phyloP scores from a whole-genome alignment of 176 grass and related monocot species.

The Elaeis guineensis region DNA sequence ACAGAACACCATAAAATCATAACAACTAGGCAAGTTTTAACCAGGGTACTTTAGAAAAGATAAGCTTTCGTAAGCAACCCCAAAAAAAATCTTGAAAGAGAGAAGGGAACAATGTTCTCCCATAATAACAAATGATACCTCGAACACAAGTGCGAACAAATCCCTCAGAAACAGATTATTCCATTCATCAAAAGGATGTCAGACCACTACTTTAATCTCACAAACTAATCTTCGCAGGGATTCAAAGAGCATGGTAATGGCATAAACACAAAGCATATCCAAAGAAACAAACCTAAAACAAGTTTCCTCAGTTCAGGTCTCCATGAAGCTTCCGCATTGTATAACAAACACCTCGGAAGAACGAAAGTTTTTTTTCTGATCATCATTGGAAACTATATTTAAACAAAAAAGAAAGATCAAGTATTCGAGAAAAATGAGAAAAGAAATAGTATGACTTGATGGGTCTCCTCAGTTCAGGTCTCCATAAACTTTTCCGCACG shows the following conservation, averaged over 20 bases:
- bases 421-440: neutral
- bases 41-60: too few species aligned
- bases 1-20: too few species aligned
- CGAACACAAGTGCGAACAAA: neutral
- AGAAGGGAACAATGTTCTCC: too few species aligned
- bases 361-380: conserved; percentile 7
- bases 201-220: neutral
- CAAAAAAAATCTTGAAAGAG: too few species aligned
- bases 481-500: neutral
- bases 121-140: too few species aligned
- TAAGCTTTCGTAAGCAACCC: too few species aligned
- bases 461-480: conserved; percentile 8
- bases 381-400: neutral
- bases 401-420: neutral
- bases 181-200: neutral
- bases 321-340: conserved; percentile 8
- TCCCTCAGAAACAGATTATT: neutral
- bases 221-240: neutral
- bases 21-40: too few species aligned
- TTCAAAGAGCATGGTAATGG: neutral
- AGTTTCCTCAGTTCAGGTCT: conserved; percentile 14
- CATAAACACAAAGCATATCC: too few species aligned
- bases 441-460: neutral
- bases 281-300: neutral
- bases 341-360: neutral